phyloP scores from a whole-genome alignment of 371 early-diverging fungal species.

The Actinomortierella wolfii region DNA sequence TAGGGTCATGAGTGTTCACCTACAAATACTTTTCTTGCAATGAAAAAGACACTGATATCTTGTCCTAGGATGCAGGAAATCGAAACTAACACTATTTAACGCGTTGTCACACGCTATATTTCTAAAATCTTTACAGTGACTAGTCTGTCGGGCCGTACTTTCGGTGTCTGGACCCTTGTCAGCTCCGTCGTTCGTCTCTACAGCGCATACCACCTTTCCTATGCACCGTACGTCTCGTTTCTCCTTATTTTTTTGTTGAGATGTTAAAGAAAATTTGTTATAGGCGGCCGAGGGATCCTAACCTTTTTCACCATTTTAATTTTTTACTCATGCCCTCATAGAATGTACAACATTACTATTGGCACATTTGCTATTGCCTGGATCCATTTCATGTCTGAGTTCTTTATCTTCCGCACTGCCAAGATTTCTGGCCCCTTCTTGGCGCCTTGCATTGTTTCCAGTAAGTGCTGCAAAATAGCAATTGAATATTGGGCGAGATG shows the following conservation, averaged over 20 bases:
- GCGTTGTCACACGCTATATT: not conserved
- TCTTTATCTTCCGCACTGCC: conserved; percentile 72
- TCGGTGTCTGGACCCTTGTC: conserved; percentile 83
- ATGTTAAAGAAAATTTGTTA: no score
- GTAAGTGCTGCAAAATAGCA: conserved; percentile 53
- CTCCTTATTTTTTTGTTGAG: not conserved
- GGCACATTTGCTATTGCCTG: conserved; percentile 77
- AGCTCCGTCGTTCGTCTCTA: conserved; percentile 78
- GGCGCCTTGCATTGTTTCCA: conserved; percentile 72
- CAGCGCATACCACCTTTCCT: conserved; percentile 74
- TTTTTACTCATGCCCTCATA: conserved; percentile 30
- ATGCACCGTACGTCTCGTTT: conserved; percentile 60
- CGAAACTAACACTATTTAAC: not conserved
- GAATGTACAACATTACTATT: conserved; percentile 72
- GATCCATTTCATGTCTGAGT: conserved; percentile 70
- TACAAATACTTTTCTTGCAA: no score
- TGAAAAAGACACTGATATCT: no score
- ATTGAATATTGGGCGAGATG: not conserved
- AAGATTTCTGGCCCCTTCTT: conserved; percentile 65
- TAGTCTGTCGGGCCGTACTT: conserved; percentile 69
- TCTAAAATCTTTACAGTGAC: conserved; percentile 56
- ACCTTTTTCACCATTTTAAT: not conserved
- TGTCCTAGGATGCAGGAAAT: no score
- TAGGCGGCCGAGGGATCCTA: no score
- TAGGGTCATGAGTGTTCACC: no score